These are phyloP conservation scores for Kodamaea sp. DNA, from an alignment of 1,139 yeast species.

Conservation along the genomic window DNA sequence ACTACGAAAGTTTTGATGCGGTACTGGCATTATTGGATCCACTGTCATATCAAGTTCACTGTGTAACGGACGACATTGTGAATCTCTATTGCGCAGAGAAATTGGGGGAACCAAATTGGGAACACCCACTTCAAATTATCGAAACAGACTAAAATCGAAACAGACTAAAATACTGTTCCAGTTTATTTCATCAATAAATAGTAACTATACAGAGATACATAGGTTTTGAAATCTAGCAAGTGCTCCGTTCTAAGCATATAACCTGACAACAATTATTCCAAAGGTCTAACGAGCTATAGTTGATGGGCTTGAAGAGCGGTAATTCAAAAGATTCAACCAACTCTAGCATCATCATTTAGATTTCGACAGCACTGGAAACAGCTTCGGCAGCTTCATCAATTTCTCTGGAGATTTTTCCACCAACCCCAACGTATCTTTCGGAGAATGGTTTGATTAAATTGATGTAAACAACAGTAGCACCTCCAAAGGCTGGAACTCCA, in stretches of 20 bases:
- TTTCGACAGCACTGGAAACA: conserved; percentile 45
- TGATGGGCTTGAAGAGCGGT: too few relatives aligned
- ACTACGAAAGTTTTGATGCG: conserved; percentile 13
- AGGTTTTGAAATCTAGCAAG: too few relatives aligned
- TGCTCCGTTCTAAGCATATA: too few relatives aligned
- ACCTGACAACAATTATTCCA: too few relatives aligned
- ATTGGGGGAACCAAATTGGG: conserved; percentile 24
- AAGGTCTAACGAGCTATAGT: too few relatives aligned
- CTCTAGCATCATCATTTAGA: conserved; percentile 22
- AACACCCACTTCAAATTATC: conserved; percentile 20
- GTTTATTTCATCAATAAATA: too few relatives aligned
- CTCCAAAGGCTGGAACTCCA: conserved; percentile 85
- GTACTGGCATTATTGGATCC: conserved; percentile 15
- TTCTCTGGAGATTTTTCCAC: conserved; percentile 21
- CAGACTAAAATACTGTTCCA: too few relatives aligned
- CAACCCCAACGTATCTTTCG: conserved; percentile 51
- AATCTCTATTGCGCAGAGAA: conserved; percentile 21
- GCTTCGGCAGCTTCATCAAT: conserved; percentile 52
- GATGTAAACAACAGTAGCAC: conserved; percentile 73
- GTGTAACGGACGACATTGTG: conserved; percentile 28
- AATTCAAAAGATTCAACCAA: too few relatives aligned
- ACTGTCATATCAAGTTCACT: conserved; percentile 15
- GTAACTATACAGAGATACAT: too few relatives aligned
- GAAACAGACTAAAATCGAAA: background rate
- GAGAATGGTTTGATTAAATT: conserved; percentile 71